phyloP scores from a whole-genome alignment of 2,329 filamentous ascomycete genomes.

The Claviceps sorghi region DNA sequence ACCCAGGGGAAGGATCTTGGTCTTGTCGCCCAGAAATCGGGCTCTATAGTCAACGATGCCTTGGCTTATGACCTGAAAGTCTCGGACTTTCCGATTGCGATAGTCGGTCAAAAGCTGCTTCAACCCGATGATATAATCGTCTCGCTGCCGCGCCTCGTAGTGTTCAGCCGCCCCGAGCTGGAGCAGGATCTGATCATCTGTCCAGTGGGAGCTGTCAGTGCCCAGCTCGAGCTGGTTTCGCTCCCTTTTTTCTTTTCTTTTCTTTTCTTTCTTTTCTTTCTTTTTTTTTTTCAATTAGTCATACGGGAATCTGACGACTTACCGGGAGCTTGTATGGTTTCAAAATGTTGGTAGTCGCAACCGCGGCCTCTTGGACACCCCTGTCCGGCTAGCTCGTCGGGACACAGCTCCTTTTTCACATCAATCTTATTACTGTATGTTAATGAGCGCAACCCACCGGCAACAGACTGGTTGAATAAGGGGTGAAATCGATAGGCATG shows the following conservation, averaged over 20 bases:
- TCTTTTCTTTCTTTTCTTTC: not conserved
- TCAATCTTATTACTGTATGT: constrained; percentile 92
- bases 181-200: constrained; percentile 61
- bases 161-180: constrained; percentile 54
- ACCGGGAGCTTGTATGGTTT: constrained; percentile 24
- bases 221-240: constrained; percentile 18
- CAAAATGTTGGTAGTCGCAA: constrained; percentile 71
- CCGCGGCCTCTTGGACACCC: constrained; percentile 54
- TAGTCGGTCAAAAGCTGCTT: constrained; percentile 45
- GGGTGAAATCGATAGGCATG: constrained; percentile 85
- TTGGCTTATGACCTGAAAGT: constrained; percentile 51
- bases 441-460: constrained; percentile 70
- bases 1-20: constrained; percentile 46
- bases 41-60: constrained; percentile 54
- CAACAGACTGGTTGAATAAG: constrained; percentile 51
- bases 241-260: constrained; percentile 5
- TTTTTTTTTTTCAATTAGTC: constrained; percentile 6
- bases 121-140: constrained; percentile 48
- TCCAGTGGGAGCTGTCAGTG: constrained; percentile 30
- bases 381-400: constrained; percentile 54
- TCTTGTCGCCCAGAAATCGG: constrained; percentile 48
- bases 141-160: constrained; percentile 45
- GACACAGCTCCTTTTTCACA: constrained; percentile 57
- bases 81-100: constrained; percentile 43
- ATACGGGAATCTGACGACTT: constrained; percentile 13